Conservation (phyloP, 139 green algal species). For the Chlamydomonas sphaeroides region DNA sequence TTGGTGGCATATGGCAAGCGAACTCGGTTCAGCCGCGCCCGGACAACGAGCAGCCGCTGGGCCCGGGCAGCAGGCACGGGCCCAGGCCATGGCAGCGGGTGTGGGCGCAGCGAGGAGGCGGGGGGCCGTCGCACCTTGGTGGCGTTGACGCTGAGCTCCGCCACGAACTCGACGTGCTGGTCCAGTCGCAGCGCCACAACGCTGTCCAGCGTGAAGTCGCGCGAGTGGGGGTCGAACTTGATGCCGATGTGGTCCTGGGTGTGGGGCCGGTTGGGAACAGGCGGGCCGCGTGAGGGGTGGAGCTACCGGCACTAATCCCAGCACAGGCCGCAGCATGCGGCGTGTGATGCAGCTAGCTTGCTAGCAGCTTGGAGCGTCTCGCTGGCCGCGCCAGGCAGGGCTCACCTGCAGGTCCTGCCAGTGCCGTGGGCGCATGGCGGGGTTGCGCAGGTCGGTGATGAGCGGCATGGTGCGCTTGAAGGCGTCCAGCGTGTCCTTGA, state of each 20-base stretch:
- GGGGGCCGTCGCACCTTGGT: conserved; percentile 72
- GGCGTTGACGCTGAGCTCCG: conserved; percentile 79
- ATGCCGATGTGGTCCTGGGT: conserved; percentile 43
- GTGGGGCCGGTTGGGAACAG: background rate
- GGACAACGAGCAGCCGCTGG: no score
- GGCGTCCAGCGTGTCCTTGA: conserved; percentile 82
- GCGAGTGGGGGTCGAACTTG: conserved; percentile 74
- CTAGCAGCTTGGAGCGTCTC: no score
- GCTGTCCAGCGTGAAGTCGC: conserved; percentile 82
- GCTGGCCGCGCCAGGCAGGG: no score
- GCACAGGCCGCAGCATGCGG: no score
- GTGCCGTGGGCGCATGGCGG: conserved; percentile 82
- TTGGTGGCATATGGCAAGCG: no score
- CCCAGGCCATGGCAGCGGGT: no score
- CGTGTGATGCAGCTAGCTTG: no score
- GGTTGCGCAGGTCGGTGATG: conserved; percentile 89
- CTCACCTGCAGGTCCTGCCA: conserved; percentile 84
- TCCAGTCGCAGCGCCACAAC: conserved; percentile 81
- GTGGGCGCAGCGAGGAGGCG: no score
- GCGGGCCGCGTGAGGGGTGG: background rate
- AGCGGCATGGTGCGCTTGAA: conserved; percentile 94
- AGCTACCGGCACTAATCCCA: no score
- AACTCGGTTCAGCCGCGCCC: no score
- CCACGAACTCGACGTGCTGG: conserved; percentile 83
- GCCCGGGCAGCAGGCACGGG: no score